Evolutionary conservation across 306 rosid species (phyloP).

Genomic region (Vigna unguiculata): DNA sequence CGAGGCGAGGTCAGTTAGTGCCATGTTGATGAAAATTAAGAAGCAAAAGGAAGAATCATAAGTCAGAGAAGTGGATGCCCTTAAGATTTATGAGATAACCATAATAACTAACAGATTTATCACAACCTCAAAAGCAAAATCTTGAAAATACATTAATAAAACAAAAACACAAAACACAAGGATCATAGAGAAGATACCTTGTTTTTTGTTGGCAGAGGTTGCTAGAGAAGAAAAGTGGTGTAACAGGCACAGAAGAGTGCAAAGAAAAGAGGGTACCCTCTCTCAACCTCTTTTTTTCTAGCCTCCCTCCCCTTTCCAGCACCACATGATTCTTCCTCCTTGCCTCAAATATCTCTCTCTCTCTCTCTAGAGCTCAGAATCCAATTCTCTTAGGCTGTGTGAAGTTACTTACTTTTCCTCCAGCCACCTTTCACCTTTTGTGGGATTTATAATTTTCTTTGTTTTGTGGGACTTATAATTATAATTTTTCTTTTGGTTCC

Average conservation of each 20-base stretch:
- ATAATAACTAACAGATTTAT: conserved; percentile 21
- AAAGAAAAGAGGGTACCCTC: conserved; percentile 38
- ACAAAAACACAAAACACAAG: conserved; percentile 33
- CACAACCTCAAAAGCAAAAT: conserved; percentile 31
- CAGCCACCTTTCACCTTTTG: conserved; percentile 78
- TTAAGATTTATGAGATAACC: conserved; percentile 33
- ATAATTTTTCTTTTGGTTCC: conserved; percentile 44
- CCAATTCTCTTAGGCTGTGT: conserved; percentile 57
- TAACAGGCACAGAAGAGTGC: conserved; percentile 35
- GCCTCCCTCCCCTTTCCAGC: conserved; percentile 56
- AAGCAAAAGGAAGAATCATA: conserved; percentile 33
- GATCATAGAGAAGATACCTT: conserved; percentile 46
- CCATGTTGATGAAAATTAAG: conserved; percentile 34
- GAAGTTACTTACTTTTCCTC: conserved; percentile 59
- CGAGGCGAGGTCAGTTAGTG: conserved; percentile 44
- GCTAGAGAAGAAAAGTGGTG: conserved; percentile 33
- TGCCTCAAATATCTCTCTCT: conserved; percentile 25
- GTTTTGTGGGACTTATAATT: conserved; percentile 61
- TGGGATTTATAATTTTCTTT: conserved; percentile 46
- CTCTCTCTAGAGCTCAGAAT: conserved; percentile 52
- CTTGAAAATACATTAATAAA: conserved; percentile 8
- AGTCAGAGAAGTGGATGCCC: conserved; percentile 39
- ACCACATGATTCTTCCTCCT: conserved; percentile 54
- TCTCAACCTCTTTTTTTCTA: conserved; percentile 31
- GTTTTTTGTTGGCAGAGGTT: conserved; percentile 44